Evolutionary conservation across 2,329 filamentous ascomycete species (phyloP).

Genomic region (Knufia petricola): DNA sequence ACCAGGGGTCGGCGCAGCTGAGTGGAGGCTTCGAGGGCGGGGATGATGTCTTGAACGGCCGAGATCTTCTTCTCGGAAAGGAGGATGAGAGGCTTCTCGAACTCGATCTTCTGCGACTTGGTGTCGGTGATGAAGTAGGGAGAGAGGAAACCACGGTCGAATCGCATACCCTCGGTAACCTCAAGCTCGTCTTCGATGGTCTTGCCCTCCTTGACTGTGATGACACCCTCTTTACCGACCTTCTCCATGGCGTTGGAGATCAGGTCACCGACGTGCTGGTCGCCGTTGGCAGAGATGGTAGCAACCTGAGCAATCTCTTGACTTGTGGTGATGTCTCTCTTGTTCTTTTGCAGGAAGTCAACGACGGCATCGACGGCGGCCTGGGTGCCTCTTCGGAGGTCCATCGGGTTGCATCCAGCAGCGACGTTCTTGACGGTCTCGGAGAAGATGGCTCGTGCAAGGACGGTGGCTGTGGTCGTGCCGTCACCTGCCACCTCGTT

Average conservation of each 20-base stretch:
- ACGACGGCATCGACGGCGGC: conserved; percentile 91
- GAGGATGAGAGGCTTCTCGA: conserved; percentile 97
- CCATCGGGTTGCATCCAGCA: conserved; percentile 99
- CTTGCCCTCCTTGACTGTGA: conserved; percentile 99
- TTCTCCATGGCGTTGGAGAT: conserved; percentile 99
- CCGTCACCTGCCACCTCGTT: conserved; percentile 98
- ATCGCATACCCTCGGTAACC: conserved; percentile 99
- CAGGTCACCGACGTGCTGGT: conserved; percentile 86
- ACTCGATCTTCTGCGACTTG: conserved; percentile 98
- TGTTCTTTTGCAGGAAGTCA: conserved; percentile 88
- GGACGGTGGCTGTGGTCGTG: conserved; percentile 94
- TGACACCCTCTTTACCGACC: conserved; percentile 99
- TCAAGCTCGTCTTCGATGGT: conserved; percentile 95
- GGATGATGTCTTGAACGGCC: conserved; percentile 96
- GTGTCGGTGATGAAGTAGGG: conserved; percentile 99
- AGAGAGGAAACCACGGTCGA: conserved; percentile 96
- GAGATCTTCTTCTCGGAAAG: conserved; percentile 99
- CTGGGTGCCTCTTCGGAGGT: conserved; percentile 92
- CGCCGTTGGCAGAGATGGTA: conserved; percentile 95
- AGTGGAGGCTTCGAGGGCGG: conserved; percentile 92
- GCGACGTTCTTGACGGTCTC: conserved; percentile 99
- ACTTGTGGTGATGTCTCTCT: conserved; percentile 95
- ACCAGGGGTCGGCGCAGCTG: conserved; percentile 90
- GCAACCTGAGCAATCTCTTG: conserved; percentile 96
- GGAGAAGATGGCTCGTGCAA: conserved; percentile 96